A percentile compares a stretch with the other conserved stretches of the same genome.
phyloP scores from a whole-genome alignment of 2,329 filamentous ascomycete genomes.

The Ceratocystis cacaofunesta region DNA sequence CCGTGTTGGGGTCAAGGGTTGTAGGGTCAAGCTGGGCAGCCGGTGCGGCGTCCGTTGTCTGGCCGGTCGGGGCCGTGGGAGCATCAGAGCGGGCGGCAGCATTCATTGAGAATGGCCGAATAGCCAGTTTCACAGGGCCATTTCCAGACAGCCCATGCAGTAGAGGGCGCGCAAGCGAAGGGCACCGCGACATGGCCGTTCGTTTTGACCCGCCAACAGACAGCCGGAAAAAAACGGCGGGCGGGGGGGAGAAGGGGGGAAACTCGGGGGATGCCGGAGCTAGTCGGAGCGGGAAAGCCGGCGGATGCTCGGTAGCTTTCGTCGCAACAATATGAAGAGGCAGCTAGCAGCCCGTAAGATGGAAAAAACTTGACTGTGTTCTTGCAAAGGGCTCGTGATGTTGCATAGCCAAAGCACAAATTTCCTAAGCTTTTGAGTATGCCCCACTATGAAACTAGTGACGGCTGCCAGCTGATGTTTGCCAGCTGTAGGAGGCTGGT shows the following conservation, averaged over 20 bases:
- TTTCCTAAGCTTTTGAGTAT: background rate
- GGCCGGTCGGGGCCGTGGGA: conserved; percentile 18
- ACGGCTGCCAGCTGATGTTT: background rate
- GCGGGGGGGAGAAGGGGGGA: background rate
- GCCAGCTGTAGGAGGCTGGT: background rate
- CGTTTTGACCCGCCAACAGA: background rate
- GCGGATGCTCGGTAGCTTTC: background rate
- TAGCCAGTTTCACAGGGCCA: conserved; percentile 23
- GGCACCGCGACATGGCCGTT: conserved; percentile 41
- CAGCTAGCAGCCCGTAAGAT: background rate
- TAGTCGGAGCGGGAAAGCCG: background rate
- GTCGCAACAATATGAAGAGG: background rate
- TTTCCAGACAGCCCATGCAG: conserved; percentile 23
- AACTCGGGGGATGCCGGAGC: background rate
- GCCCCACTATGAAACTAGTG: background rate
- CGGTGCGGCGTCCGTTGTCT: conserved; percentile 11
- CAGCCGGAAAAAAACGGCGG: background rate
- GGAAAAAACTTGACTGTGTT: background rate
- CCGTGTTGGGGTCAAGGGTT: conserved; percentile 52
- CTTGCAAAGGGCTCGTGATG: background rate
- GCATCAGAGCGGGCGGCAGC: conserved; percentile 23
- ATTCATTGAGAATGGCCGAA: conserved; percentile 26
- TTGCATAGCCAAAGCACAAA: background rate
- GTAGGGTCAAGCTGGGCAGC: conserved; percentile 24
- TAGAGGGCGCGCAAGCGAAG: conserved; percentile 43